Percentiles rank a stretch among this genome's conserved stretches.
Conservation (phyloP, 306 rosid genomes). For the Pyrus communis region DNA sequence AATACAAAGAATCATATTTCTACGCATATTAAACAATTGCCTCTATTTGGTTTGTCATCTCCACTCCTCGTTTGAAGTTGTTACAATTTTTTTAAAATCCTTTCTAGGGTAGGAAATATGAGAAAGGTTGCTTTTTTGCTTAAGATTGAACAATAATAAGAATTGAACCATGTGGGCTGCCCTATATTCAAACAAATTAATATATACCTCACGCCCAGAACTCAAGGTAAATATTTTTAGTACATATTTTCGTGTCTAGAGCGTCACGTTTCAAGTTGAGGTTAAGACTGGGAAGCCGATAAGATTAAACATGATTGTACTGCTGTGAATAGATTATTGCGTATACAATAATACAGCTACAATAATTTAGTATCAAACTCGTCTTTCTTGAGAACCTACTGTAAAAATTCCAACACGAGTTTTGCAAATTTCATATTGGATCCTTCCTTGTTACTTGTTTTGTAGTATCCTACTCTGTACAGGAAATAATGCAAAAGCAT, state of each 20-base stretch:
- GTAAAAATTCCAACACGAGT: background rate
- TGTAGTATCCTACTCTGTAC: background rate
- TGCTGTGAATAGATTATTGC: conserved; percentile 28
- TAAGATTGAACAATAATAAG: background rate
- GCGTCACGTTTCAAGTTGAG: conserved; percentile 30
- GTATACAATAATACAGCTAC: too few relatives aligned
- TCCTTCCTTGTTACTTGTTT: background rate
- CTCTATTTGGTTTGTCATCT: too few relatives aligned
- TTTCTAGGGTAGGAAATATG: background rate
- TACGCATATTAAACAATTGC: too few relatives aligned
- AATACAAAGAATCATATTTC: too few relatives aligned
- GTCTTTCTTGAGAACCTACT: too few relatives aligned
- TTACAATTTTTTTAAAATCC: too few relatives aligned
- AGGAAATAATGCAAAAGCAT: background rate
- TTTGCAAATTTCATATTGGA: background rate
- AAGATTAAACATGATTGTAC: conserved; percentile 57
- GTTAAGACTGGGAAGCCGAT: conserved; percentile 41
- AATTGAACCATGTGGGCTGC: background rate
- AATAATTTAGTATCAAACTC: too few relatives aligned
- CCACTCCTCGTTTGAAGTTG: too few relatives aligned
- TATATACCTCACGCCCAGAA: too few relatives aligned
- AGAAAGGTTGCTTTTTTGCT: background rate
- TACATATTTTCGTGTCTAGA: too few relatives aligned
- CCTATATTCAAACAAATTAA: background rate
- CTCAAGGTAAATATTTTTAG: too few relatives aligned